Conservation (phyloP, 2,329 filamentous ascomycete species). For the Fusarium cyanostomum region DNA sequence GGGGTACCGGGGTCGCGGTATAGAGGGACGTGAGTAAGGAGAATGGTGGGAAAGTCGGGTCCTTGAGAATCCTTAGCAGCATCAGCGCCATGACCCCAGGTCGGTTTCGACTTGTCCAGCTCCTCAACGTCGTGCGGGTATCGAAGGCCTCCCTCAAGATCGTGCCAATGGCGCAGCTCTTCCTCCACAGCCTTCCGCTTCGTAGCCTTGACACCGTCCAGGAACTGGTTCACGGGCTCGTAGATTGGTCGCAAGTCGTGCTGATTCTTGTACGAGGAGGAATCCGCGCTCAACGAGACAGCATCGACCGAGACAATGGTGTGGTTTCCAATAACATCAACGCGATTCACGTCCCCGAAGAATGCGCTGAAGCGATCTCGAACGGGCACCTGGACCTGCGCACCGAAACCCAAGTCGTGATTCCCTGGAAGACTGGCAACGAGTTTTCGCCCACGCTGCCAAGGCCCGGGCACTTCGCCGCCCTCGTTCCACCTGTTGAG, state of each 20-base stretch:
- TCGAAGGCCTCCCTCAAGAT: conserved; percentile 63
- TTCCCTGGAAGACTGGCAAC: conserved; percentile 91
- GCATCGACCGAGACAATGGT: conserved; percentile 93
- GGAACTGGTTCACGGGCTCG: conserved; percentile 78
- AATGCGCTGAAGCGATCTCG: conserved; percentile 85
- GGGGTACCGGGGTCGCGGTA: conserved; percentile 84
- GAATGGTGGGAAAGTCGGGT: conserved; percentile 81
- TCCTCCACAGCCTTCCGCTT: conserved; percentile 75
- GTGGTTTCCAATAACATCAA: conserved; percentile 94
- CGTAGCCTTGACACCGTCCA: conserved; percentile 70
- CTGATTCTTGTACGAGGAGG: conserved; percentile 60
- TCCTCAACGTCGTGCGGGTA: conserved; percentile 70
- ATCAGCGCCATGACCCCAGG: conserved; percentile 37
- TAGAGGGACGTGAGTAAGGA: conserved; percentile 91
- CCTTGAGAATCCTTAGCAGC: conserved; percentile 56
- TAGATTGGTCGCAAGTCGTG: conserved; percentile 72
- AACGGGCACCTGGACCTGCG: conserved; percentile 81
- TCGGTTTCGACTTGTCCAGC: conserved; percentile 55
- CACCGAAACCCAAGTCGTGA: conserved; percentile 92
- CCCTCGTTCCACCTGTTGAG: conserved; percentile 72
- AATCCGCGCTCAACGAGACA: conserved; percentile 82
- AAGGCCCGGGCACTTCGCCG: conserved; percentile 62
- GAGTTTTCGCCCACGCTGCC: conserved; percentile 76
- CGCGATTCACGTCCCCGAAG: conserved; percentile 90
- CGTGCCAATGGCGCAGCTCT: conserved; percentile 73